phyloP scores from a whole-genome alignment of 73 alveolate species.

The Halteria grandinella region DNA sequence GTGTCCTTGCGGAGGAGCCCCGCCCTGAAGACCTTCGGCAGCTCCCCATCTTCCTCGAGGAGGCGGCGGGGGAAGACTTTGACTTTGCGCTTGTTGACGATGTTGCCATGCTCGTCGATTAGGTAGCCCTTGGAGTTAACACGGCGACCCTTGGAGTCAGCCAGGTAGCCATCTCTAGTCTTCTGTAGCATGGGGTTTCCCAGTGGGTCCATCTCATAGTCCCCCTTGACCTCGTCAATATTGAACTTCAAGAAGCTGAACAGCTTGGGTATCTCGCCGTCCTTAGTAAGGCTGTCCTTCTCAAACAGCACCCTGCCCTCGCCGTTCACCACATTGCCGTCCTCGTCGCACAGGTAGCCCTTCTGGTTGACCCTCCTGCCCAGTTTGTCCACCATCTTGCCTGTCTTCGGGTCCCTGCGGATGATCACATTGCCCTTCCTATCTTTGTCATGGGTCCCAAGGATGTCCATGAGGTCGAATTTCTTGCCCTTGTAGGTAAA shows the following conservation, averaged over 20 bases:
- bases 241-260: slow-evolving; percentile 63
- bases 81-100: slow-evolving; percentile 49
- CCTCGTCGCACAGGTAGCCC: slow-evolving; percentile 59
- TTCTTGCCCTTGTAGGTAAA: slow-evolving; percentile 59
- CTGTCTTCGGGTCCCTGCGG: slow-evolving; percentile 18
- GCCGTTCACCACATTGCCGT: slow-evolving; percentile 45
- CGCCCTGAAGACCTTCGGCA: slow-evolving; percentile 62
- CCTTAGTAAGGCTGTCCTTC: slow-evolving; percentile 15
- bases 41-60: slow-evolving; percentile 66
- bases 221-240: slow-evolving; percentile 56
- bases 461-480: slow-evolving; percentile 49
- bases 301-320: slow-evolving; percentile 58
- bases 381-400: slow-evolving; percentile 35
- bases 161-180: slow-evolving; percentile 34
- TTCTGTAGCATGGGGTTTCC: slow-evolving; percentile 47
- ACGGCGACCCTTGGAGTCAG: slow-evolving; percentile 47
- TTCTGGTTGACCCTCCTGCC: slow-evolving; percentile 52
- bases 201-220: slow-evolving; percentile 47
- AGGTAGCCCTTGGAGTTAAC: slow-evolving; percentile 67
- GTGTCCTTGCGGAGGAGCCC: slow-evolving; percentile 62
- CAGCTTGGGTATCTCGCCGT: slow-evolving; percentile 59
- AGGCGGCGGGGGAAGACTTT: slow-evolving; percentile 27
- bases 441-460: slow-evolving; percentile 48
- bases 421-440: slow-evolving; percentile 49
- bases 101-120: slow-evolving; percentile 54